phyloP scores from a whole-genome alignment of 805 yeast species.

The Kuraishia capsulata region DNA sequence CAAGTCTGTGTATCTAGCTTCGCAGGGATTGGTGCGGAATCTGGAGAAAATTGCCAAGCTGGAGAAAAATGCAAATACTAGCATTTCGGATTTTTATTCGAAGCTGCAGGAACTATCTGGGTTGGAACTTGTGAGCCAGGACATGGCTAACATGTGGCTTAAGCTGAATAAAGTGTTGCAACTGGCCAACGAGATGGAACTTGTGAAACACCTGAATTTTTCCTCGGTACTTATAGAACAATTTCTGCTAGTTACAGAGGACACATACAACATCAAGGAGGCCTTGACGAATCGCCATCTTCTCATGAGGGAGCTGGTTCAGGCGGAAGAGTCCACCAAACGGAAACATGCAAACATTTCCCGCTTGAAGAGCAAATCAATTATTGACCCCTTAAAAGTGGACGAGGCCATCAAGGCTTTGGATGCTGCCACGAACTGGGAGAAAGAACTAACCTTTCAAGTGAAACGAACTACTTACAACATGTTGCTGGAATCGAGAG shows the following conservation, averaged over 20 bases:
- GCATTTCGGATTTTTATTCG: constrained; percentile 33
- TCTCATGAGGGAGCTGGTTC: constrained; percentile 78
- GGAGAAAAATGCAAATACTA: constrained; percentile 42
- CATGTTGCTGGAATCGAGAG: constrained; percentile 65
- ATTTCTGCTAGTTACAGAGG: constrained; percentile 51
- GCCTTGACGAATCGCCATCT: constrained; percentile 88
- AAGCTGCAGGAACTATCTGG: constrained; percentile 30
- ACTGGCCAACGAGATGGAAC: constrained; percentile 67
- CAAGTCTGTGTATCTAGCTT: constrained; percentile 57
- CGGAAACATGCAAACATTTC: constrained; percentile 64
- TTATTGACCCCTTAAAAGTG: constrained; percentile 78
- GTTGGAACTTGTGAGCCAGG: constrained; percentile 41
- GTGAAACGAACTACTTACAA: constrained; percentile 79
- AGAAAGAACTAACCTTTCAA: constrained; percentile 67
- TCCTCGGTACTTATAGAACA: constrained; percentile 74
- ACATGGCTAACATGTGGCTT: constrained; percentile 73
- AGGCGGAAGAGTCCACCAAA: constrained; percentile 69
- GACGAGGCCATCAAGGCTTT: constrained; percentile 81
- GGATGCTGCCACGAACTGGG: constrained; percentile 69
- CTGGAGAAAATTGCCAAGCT: constrained; percentile 48
- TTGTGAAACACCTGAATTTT: constrained; percentile 62
- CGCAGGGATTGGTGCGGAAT: constrained; percentile 43
- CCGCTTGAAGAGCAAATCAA: constrained; percentile 59
- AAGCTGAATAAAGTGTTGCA: constrained; percentile 62
- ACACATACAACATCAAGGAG: constrained; percentile 84